These are phyloP conservation scores for Wickerhamomyces xylosicus DNA, from an alignment of 805 yeast species.

Conservation along the genomic window DNA sequence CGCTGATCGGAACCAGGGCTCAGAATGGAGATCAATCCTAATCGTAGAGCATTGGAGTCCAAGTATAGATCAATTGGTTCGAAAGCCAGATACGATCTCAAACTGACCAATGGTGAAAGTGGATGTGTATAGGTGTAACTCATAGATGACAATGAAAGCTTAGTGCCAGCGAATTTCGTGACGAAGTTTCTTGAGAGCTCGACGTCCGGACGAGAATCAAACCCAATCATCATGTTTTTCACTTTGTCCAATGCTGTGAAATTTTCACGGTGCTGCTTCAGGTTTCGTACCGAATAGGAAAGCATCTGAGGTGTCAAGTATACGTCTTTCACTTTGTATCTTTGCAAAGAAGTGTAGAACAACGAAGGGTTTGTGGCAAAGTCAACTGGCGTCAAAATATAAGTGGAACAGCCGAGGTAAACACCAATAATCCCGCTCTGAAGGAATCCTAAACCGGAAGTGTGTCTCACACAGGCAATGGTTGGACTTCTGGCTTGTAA, in stretches of 20 bases:
- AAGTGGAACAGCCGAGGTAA: conserved; percentile 79
- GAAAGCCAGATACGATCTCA: conserved; percentile 79
- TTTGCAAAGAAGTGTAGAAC: conserved; percentile 59
- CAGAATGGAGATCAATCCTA: conserved; percentile 74
- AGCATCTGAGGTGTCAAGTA: conserved; percentile 80
- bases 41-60: conserved; percentile 83
- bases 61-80: conserved; percentile 83
- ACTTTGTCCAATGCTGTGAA: conserved; percentile 45
- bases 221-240: conserved; percentile 77
- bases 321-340: conserved; percentile 76
- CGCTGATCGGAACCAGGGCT: conserved; percentile 41
- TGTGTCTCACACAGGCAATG: conserved; percentile 79
- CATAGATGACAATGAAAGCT: conserved; percentile 57
- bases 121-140: conserved; percentile 70
- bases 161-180: conserved; percentile 50
- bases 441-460: conserved; percentile 78
- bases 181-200: conserved; percentile 48
- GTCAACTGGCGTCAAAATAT: conserved; percentile 67
- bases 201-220: conserved; percentile 63
- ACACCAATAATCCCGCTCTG: conserved; percentile 80
- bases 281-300: conserved; percentile 51
- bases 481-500: conserved; percentile 62
- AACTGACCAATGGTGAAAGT: conserved; percentile 73
- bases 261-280: conserved; percentile 29
- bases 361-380: conserved; percentile 65